These are phyloP conservation scores for Candida vaughaniae DNA, from an alignment of 805 yeast species.

Conservation along the genomic window DNA sequence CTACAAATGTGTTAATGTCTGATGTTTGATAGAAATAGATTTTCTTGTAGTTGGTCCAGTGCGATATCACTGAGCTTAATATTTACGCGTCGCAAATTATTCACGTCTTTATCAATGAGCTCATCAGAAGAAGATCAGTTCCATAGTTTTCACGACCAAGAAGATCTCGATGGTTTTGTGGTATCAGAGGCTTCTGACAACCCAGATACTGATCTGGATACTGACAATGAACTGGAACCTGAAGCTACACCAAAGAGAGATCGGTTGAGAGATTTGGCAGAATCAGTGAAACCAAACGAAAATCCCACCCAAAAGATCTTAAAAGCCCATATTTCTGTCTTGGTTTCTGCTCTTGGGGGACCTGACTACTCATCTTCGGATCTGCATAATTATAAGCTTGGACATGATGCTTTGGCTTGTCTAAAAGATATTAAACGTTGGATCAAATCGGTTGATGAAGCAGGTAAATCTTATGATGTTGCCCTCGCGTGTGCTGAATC, in stretches of 20 bases:
- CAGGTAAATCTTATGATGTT: slow-evolving; percentile 67
- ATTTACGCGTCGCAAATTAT: slow-evolving; percentile 4
- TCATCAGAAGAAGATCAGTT: slow-evolving; percentile 3
- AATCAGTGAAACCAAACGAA: slow-evolving; percentile 30
- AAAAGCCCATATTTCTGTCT: slow-evolving; percentile 72
- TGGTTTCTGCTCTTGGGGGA: slow-evolving; percentile 91
- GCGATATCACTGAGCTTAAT: too few species aligned
- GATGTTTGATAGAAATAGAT: too few species aligned
- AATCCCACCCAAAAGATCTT: slow-evolving; percentile 41
- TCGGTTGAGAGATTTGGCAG: slow-evolving; percentile 22
- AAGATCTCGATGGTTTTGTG: slow-evolving; percentile 37
- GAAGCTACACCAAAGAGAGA: slow-evolving; percentile 16
- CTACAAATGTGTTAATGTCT: too few species aligned
- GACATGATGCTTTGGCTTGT: slow-evolving; percentile 86
- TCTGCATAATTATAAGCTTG: slow-evolving; percentile 71
- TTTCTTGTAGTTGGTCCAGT: too few species aligned
- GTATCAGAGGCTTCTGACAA: slow-evolving; percentile 25
- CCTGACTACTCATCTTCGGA: slow-evolving; percentile 61
- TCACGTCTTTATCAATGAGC: slow-evolving; percentile 13
- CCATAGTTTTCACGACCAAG: slow-evolving; percentile 10
- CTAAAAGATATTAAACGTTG: slow-evolving; percentile 84
- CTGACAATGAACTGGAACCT: slow-evolving; percentile 10
- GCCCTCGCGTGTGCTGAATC: slow-evolving; percentile 86
- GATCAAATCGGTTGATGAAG: slow-evolving; percentile 82
- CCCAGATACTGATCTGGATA: not conserved